A percentile compares a stretch with the other conserved stretches of the same genome.
These are phyloP conservation scores for Colletotrichum eleusines DNA, from an alignment of 2,329 filamentous ascomycete genomes.

Conservation along the genomic window DNA sequence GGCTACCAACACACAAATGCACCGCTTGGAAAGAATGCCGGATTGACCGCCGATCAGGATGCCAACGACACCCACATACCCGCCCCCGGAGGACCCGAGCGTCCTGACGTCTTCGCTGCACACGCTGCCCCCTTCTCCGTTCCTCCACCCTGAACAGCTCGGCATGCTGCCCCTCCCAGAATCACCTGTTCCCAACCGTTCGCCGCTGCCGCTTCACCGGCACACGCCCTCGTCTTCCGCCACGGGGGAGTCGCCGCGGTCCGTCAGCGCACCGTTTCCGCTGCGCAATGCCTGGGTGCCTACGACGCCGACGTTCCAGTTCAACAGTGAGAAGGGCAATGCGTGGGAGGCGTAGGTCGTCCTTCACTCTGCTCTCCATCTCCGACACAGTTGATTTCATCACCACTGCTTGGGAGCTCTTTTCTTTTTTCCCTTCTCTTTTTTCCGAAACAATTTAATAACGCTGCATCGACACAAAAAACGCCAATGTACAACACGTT, in stretches of 20 bases:
- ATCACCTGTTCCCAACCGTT: conserved; percentile 55
- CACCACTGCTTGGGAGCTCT: conserved; percentile 39
- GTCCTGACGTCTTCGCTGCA: conserved; percentile 53
- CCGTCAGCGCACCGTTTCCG: conserved; percentile 43
- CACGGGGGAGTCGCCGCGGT: conserved; percentile 47
- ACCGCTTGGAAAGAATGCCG: conserved; percentile 55
- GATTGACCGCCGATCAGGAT: conserved; percentile 70
- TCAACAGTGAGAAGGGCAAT: conserved; percentile 41
- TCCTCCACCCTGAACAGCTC: conserved; percentile 57
- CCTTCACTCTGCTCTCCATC: conserved; percentile 48
- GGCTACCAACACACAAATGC: conserved; percentile 51
- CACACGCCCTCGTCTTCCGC: conserved; percentile 48
- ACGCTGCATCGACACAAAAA: conserved; percentile 48
- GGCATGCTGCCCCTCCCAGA: conserved; percentile 60
- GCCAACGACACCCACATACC: conserved; percentile 59
- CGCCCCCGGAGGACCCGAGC: conserved; percentile 57
- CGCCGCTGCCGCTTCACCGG: conserved; percentile 51
- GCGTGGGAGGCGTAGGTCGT: conserved; percentile 50
- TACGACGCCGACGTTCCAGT: conserved; percentile 22
- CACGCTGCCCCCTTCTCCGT: conserved; percentile 59
- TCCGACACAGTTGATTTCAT: conserved; percentile 43
- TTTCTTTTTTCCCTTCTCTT: conserved; percentile 43
- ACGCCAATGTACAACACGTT: conserved; percentile 53
- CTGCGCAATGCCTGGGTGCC: conserved; percentile 28
- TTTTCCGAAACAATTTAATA: conserved; percentile 44